A percentile compares a stretch with the other conserved stretches of the same genome.
These are phyloP conservation scores for Cercospora berteroae DNA, from an alignment of 2,329 filamentous ascomycete species.

Conservation along the genomic window DNA sequence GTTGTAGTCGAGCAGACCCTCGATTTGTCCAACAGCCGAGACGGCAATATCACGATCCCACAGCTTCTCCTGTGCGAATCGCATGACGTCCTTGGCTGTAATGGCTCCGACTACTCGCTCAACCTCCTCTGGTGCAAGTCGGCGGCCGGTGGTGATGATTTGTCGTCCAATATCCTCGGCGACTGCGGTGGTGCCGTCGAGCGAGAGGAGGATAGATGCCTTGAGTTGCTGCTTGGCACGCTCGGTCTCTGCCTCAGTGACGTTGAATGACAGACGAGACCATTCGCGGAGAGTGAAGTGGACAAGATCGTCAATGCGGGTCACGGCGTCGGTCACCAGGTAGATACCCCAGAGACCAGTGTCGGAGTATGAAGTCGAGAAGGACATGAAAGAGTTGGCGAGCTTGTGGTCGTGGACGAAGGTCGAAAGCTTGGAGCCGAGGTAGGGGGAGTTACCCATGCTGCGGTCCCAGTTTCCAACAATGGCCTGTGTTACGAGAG, in stretches of 20 bases:
- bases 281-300: constrained; percentile 99
- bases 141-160: constrained; percentile 93
- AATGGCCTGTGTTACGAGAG: constrained; percentile 94
- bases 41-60: constrained; percentile 98
- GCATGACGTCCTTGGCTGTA: constrained; percentile 94
- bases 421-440: constrained; percentile 96
- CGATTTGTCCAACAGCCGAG: constrained; percentile 87
- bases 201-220: constrained; percentile 92
- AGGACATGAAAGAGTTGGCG: constrained; percentile 99
- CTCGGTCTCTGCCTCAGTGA: constrained; percentile 88
- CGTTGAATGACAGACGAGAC: constrained; percentile 88
- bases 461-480: constrained; percentile 99
- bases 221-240: constrained; percentile 99
- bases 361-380: constrained; percentile 98
- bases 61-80: constrained; percentile 88
- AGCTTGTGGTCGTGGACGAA: constrained; percentile 92
- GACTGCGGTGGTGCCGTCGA: constrained; percentile 94
- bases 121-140: constrained; percentile 88
- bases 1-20: constrained; percentile 76
- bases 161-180: constrained; percentile 98
- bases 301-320: constrained; percentile 86
- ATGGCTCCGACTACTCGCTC: constrained; percentile 87
- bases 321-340: constrained; percentile 86
- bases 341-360: constrained; percentile 99
- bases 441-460: constrained; percentile 94